Conservation (phyloP, 2,329 filamentous ascomycete species). For the Nemania bipapillata region DNA sequence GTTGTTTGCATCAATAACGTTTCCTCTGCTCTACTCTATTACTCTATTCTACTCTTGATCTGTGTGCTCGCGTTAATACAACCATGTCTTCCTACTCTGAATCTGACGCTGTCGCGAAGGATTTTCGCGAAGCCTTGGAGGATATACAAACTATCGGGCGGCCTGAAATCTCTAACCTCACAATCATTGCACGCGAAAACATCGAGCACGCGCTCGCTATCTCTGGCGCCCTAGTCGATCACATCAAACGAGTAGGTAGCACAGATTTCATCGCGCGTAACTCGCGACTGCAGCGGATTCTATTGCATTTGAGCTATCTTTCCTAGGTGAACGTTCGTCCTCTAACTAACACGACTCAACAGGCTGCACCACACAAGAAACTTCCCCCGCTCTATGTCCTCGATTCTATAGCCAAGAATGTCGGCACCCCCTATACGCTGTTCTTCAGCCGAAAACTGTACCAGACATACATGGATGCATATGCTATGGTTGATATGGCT, state of each 20-base stretch:
- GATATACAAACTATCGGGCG: conserved; percentile 91
- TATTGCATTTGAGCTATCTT: not conserved
- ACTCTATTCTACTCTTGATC: conserved; percentile 25
- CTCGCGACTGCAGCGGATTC: not conserved
- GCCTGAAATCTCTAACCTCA: conserved; percentile 96
- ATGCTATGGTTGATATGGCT: conserved; percentile 83
- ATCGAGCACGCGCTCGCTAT: conserved; percentile 95
- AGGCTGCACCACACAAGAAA: conserved; percentile 90
- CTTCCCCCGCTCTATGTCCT: conserved; percentile 96
- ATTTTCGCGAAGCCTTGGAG: conserved; percentile 92
- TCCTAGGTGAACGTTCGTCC: conserved; percentile 18
- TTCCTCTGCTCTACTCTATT: not conserved
- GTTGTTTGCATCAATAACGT: conserved; percentile 25
- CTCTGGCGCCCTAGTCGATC: conserved; percentile 86
- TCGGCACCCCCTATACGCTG: conserved; percentile 95
- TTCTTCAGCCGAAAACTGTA: conserved; percentile 94
- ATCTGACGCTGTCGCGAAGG: conserved; percentile 88
- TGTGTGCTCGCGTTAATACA: conserved; percentile 40
- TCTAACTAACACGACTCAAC: conserved; percentile 55
- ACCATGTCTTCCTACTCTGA: conserved; percentile 51
- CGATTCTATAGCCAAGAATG: conserved; percentile 98
- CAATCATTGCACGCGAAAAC: conserved; percentile 96
- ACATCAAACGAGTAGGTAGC: conserved; percentile 89
- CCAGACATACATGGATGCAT: conserved; percentile 95
- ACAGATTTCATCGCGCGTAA: conserved; percentile 18